These are phyloP conservation scores for Coniochaeta pulveracea DNA, from an alignment of 2,329 filamentous ascomycete species.

Conservation along the genomic window DNA sequence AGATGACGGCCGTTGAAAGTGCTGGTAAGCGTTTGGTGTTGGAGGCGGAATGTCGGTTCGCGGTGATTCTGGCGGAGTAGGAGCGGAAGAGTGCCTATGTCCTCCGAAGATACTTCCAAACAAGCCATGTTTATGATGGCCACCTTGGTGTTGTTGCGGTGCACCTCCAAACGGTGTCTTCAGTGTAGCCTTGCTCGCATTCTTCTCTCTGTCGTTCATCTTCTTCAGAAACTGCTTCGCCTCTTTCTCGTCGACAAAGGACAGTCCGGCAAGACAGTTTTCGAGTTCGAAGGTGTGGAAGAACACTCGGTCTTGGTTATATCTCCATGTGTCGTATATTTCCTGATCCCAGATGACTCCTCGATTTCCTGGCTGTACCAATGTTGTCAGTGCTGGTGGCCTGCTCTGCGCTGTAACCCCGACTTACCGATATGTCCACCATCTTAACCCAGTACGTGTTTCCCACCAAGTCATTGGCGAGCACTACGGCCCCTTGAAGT, in stretches of 20 bases:
- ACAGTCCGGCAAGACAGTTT: constrained; percentile 79
- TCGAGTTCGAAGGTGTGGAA: constrained; percentile 97
- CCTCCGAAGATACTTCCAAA: constrained; percentile 52
- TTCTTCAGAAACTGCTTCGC: constrained; percentile 96
- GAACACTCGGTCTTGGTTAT: constrained; percentile 95
- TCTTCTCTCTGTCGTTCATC: constrained; percentile 92
- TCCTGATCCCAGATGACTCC: constrained; percentile 97
- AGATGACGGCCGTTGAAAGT: constrained; percentile 21
- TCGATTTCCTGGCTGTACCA: constrained; percentile 54
- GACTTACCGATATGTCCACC: constrained; percentile 83
- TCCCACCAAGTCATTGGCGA: constrained; percentile 88
- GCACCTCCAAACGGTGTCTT: constrained; percentile 60
- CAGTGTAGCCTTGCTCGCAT: constrained; percentile 78
- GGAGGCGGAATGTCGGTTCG: constrained; percentile 25
- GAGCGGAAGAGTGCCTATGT: constrained; percentile 47
- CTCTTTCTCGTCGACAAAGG: constrained; percentile 95
- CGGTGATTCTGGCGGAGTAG: constrained; percentile 46
- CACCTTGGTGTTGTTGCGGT: constrained; percentile 21
- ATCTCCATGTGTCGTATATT: constrained; percentile 87
- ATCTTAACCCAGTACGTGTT: constrained; percentile 97
- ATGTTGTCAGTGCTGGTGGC: constrained; percentile 8
- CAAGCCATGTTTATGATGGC: constrained; percentile 31
- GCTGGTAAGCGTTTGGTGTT: constrained; percentile 16
- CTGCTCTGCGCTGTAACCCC: neutral
- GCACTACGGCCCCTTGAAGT: constrained; percentile 79